Evolutionary conservation across 768 basidiomycete species (phyloP), one percentile per base, ranked within the genome.

Genomic region (Crepidotus variabilis): DNA sequence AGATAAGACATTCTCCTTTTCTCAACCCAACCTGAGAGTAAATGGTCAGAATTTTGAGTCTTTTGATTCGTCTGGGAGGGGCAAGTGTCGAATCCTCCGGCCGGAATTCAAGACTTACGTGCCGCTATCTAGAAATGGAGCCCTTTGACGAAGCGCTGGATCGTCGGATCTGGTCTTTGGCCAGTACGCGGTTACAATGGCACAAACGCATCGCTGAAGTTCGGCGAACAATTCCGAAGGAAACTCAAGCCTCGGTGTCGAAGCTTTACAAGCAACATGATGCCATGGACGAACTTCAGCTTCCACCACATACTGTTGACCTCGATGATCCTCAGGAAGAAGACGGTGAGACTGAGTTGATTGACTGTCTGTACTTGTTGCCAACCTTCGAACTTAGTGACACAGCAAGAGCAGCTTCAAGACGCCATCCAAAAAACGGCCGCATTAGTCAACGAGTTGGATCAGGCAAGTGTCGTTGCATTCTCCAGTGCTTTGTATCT

Each of bases 111-210:
- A 23, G 39, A 51, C 21, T 18, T 10, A 14, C 22, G 3, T 28
- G 2, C 51, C 14, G 7, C 22, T 34, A 22, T 51, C 21, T 59
- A 87, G 85, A 85, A 46, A 82, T 84, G 61, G 90, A 94, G 64
- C 79, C 84, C 2, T 96, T 94, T 68, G 92, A 96, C 64, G 92
- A 96, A 69, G 84, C 83, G 1, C 80, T 96, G 32, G 93, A 95
- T 67, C 75, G 90, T 50, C 82, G 82, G 47, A 87, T 94, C 47
- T 92, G 88, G 87, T 86, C 87, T 0, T 69, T 94, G 18, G 85
- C 88, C 43, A 83, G 87, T 60, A 88, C 88, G 50, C 76, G 86
- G 28, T 71, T 92, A 51, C 80, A 86, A 60, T 91, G 84, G 84
- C 85, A 92, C 65, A 84, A 82, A 58, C 79, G 86, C 55, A 79